A percentile compares a stretch with the other conserved stretches of the same genome.
These are phyloP conservation scores for Bondarzewia mesenterica DNA, from an alignment of 1,284 basidiomycete species.

Conservation along the genomic window DNA sequence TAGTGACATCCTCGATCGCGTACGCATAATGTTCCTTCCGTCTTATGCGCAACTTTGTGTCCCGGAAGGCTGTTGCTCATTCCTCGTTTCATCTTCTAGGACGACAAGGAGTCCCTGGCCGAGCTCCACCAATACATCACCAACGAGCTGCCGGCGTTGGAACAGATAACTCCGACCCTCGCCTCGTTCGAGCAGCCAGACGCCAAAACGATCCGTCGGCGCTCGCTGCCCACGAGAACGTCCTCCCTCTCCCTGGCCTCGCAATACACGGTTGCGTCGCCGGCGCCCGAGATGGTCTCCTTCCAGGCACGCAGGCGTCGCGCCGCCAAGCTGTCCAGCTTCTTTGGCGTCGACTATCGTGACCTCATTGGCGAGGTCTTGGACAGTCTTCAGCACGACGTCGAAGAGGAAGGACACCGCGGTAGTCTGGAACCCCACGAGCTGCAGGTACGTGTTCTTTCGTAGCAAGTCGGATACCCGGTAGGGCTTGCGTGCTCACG, in stretches of 20 bases:
- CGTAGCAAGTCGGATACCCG: too few relatives aligned
- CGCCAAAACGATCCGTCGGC: conserved; percentile 26
- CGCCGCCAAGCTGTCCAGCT: conserved; percentile 73
- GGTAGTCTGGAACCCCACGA: conserved; percentile 61
- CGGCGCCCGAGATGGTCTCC: conserved; percentile 34
- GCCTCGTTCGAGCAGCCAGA: conserved; percentile 1
- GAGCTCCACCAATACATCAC: conserved; percentile 66
- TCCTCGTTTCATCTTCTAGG: conserved; percentile 33
- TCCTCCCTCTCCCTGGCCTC: conserved; percentile 55
- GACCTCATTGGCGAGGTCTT: conserved; percentile 68
- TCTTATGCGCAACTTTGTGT: not conserved
- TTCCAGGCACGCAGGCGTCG: conserved; percentile 65
- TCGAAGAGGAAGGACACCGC: conserved; percentile 55
- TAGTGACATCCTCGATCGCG: conserved; percentile 67
- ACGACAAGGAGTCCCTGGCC: conserved; percentile 63
- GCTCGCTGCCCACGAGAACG: conserved; percentile 57
- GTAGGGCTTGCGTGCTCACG: not conserved
- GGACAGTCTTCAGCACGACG: conserved; percentile 68
- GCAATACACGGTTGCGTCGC: conserved; percentile 31
- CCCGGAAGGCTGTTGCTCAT: not conserved
- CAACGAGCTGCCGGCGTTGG: conserved; percentile 13
- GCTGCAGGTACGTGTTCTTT: conserved; percentile 45
- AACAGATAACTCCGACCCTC: conserved; percentile 2
- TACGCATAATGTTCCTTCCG: conserved; percentile 33
- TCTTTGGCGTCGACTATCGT: conserved; percentile 77